Base-by-base conservation (phyloP, 2,329 filamentous ascomycete species). In the Fusarium mundagurra region DNA sequence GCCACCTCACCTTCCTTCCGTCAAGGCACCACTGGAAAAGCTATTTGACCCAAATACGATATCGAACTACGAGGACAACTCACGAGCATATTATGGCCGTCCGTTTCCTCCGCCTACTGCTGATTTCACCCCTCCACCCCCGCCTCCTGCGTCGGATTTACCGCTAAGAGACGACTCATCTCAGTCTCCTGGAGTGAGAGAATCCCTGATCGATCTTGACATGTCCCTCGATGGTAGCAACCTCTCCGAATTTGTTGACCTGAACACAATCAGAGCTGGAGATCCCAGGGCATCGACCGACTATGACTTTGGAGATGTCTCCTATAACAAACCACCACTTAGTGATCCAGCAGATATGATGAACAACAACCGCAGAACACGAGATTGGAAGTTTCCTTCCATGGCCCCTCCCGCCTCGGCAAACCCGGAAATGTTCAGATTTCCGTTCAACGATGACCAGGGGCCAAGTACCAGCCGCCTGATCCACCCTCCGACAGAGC, bases 1-100 rank as follows among this genome's bases (percentile, higher is more conserved):
- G 1, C 90, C 90, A 8, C 88, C 90, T 54, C 86, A 87, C 33
- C 82, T 92, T 11, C 87, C 89, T 5, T 87, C 88, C 2, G 82
- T 90, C 69, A 89, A 87, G 71, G 89, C 85, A 16, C 90, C 90
- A 0, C 81, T 92, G 8, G 90, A 92, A 73, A 92, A 91, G 71
- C 84, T 92, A 1, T 92, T 92, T 76, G 90, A 92, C 67, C 90
- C 90, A 10, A 90, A 92, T 77, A 92, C 90, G 1, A 87, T 90
- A 39, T 89, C 89, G 5, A 90, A 87, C 69, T 92, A 92, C 71
- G 87, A 90, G 31, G 90, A 92, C 67, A 92, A 92, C 71, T 90
- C 89, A 24, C 84, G 88, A 36, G 84, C 84, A 45, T 91, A 92
- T 75, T 92, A 92, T 74, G 88, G 88, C 24, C 83, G 82, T 39